Percentiles rank a stretch among this genome's conserved stretches.
These are phyloP conservation scores for Hypocrella siamensis DNA, from an alignment of 2,329 filamentous ascomycete genomes.

Conservation along the genomic window DNA sequence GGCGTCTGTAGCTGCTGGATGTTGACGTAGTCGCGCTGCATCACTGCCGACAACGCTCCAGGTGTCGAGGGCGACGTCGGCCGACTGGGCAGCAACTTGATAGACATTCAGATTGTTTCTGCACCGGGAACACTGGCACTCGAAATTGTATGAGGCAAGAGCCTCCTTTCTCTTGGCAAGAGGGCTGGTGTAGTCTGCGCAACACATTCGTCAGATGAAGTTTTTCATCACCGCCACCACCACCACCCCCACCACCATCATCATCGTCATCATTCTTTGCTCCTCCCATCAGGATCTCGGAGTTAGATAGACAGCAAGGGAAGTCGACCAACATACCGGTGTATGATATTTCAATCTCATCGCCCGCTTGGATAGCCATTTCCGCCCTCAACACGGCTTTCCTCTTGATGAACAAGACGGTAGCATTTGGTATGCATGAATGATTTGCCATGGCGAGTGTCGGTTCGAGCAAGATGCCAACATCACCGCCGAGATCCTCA, in stretches of 20 bases:
- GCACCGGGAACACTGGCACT: conserved; percentile 35
- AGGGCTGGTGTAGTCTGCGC: conserved; percentile 31
- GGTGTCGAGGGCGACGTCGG: conserved; percentile 25
- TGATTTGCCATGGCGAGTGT: conserved; percentile 45
- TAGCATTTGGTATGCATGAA: conserved; percentile 44
- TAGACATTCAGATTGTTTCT: conserved; percentile 35
- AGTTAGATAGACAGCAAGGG: not conserved
- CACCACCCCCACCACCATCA: not conserved
- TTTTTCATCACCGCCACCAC: not conserved
- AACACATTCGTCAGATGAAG: not conserved
- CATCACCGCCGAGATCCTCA: conserved; percentile 28
- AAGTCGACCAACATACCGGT: conserved; percentile 26
- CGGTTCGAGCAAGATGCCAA: conserved; percentile 40
- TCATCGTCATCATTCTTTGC: not conserved
- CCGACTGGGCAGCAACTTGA: conserved; percentile 28
- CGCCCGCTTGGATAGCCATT: conserved; percentile 28
- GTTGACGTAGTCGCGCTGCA: conserved; percentile 5
- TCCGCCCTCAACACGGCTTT: conserved; percentile 34
- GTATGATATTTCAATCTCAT: conserved; percentile 47
- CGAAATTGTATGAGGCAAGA: conserved; percentile 34
- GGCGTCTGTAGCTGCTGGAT: conserved; percentile 7
- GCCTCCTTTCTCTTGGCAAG: conserved; percentile 23
- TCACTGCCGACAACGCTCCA: conserved; percentile 24
- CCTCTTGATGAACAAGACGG: conserved; percentile 38
- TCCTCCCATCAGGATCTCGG: not conserved